Conservation (phyloP, 2,329 filamentous ascomycete species). For the Pseudogymnoascus sp. region DNA sequence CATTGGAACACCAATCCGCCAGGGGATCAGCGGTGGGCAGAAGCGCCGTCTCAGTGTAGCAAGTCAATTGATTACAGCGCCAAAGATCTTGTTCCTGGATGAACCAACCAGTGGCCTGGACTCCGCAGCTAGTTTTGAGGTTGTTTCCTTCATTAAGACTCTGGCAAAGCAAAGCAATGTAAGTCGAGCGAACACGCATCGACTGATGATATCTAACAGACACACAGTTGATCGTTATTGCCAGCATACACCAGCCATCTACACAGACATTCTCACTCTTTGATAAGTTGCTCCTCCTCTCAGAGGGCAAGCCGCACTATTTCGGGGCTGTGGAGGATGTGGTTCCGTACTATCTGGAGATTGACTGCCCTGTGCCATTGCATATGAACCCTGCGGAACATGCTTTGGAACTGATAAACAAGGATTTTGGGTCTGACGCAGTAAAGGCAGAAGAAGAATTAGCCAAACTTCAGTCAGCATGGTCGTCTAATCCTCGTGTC, state of each 20-base stretch:
- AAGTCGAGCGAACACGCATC: conserved; percentile 23
- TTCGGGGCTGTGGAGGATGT: conserved; percentile 55
- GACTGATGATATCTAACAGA: conserved; percentile 20
- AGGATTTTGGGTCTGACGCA: conserved; percentile 55
- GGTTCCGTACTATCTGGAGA: conserved; percentile 50
- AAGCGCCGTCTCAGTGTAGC: conserved; percentile 48
- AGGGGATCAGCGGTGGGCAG: conserved; percentile 49
- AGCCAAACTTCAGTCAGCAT: conserved; percentile 44
- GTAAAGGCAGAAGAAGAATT: conserved; percentile 40
- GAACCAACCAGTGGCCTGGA: conserved; percentile 48
- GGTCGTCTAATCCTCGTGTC: conserved; percentile 41
- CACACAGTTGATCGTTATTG: conserved; percentile 61
- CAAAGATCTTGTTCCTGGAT: conserved; percentile 44
- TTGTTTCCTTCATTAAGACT: conserved; percentile 60
- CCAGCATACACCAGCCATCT: conserved; percentile 79
- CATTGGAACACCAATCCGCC: conserved; percentile 65
- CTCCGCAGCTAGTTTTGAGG: conserved; percentile 60
- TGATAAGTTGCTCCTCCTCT: conserved; percentile 68
- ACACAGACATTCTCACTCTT: conserved; percentile 72
- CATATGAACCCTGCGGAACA: conserved; percentile 75
- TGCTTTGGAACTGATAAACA: conserved; percentile 68
- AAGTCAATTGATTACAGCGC: conserved; percentile 47
- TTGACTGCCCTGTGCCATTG: conserved; percentile 54
- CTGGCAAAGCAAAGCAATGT: conserved; percentile 60
- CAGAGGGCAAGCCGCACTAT: conserved; percentile 61